A percentile compares a stretch with the other conserved stretches of the same genome.
Conservation (phyloP, 2,329 filamentous ascomycete genomes). For the Drechmeria coniospora region DNA sequence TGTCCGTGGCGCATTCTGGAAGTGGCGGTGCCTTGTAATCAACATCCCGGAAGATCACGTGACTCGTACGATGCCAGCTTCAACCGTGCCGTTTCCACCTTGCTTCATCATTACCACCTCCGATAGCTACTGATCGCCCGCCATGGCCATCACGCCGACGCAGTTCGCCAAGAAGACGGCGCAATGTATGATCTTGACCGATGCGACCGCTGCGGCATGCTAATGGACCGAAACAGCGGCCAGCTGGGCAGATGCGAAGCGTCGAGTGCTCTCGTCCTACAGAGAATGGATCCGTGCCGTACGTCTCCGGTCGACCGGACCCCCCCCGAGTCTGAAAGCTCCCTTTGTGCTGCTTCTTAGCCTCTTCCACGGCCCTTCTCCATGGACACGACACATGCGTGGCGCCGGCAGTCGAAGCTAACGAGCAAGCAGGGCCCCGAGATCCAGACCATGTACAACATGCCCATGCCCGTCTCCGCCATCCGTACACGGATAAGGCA, state of each 20-base stretch:
- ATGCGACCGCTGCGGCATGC: constrained; percentile 7
- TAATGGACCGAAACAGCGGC: constrained; percentile 44
- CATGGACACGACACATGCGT: no score
- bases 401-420: no score
- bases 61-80: constrained; percentile 7
- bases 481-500: constrained; percentile 90
- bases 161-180: constrained; percentile 73
- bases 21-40: constrained; percentile 9
- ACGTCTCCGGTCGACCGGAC: constrained; percentile 28
- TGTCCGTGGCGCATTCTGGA: no score
- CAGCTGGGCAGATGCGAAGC: constrained; percentile 80
- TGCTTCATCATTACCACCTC: constrained; percentile 15
- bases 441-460: constrained; percentile 92
- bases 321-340: neutral
- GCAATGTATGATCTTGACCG: constrained; percentile 46
- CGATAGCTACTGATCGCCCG: constrained; percentile 25
- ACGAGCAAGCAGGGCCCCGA: constrained; percentile 59
- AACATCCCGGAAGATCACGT: no score
- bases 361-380: no score
- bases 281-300: constrained; percentile 93
- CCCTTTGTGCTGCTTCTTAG: no score
- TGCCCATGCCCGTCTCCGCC: constrained; percentile 73
- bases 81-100: constrained; percentile 9
- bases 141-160: constrained; percentile 82
- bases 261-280: constrained; percentile 77